These are phyloP conservation scores for Trichothecium sympodiale DNA, from an alignment of 2,329 filamentous ascomycete genomes.

Conservation along the genomic window DNA sequence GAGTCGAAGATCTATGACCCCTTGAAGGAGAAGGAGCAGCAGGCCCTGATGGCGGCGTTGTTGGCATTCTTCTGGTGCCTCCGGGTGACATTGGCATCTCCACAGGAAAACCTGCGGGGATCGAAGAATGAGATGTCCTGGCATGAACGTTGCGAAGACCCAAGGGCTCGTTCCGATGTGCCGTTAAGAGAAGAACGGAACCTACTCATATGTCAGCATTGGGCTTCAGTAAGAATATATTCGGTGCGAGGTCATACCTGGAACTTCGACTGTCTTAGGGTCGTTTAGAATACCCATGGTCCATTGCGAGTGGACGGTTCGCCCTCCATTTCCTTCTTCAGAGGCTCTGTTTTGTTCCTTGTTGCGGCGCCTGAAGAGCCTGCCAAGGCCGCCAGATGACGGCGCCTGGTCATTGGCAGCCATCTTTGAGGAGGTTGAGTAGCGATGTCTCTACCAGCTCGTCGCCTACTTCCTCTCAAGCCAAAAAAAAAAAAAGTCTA, in stretches of 20 bases:
- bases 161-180: constrained; percentile 46
- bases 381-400: neutral
- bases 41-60: constrained; percentile 1
- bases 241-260: constrained; percentile 42
- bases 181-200: constrained; percentile 45
- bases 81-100: constrained; percentile 20
- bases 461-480: too few relatives aligned
- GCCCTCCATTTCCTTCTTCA: constrained; percentile 2
- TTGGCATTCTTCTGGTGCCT: constrained; percentile 4
- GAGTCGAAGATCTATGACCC: constrained; percentile 1
- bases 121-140: constrained; percentile 46
- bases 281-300: constrained; percentile 78
- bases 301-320: constrained; percentile 31
- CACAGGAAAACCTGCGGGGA: constrained; percentile 33
- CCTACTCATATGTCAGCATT: constrained; percentile 24
- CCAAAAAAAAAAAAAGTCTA: too few relatives aligned
- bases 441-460: too few relatives aligned
- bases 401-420: too few relatives aligned
- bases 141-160: constrained; percentile 46
- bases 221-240: neutral
- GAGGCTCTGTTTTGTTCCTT: neutral
- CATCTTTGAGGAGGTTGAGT: too few relatives aligned
- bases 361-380: neutral
- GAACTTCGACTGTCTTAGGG: constrained; percentile 71
- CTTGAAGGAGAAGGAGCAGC: constrained; percentile 3